A percentile compares a stretch with the other conserved stretches of the same genome.
Conservation (phyloP, 352 stramenopile species). For the Blastocystis sp. region DNA sequence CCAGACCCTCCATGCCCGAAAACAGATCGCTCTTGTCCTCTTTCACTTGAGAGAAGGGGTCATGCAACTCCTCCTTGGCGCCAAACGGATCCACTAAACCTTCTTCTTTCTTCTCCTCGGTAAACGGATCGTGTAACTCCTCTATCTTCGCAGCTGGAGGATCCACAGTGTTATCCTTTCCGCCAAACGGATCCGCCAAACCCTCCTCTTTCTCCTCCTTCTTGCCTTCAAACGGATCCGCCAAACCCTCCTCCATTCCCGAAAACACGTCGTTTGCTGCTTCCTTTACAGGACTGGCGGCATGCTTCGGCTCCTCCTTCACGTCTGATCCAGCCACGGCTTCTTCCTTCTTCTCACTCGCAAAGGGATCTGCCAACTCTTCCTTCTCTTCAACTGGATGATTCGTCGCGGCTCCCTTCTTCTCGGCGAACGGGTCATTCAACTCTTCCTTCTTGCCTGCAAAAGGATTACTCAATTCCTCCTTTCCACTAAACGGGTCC, state of each 20-base stretch:
- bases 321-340: background rate
- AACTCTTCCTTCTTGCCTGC: background rate
- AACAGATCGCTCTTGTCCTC: background rate
- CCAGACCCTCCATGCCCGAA: background rate
- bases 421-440: constrained; percentile 27
- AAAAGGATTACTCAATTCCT: background rate
- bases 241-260: background rate
- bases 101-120: background rate
- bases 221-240: background rate
- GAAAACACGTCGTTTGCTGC: too few relatives aligned
- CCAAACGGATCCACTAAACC: constrained; percentile 11
- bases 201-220: background rate
- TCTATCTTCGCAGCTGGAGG: too few relatives aligned
- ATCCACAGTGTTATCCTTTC: background rate
- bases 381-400: background rate
- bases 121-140: background rate
- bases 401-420: background rate
- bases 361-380: too few relatives aligned
- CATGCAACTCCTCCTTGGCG: constrained; percentile 20
- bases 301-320: background rate
- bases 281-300: background rate
- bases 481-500: background rate
- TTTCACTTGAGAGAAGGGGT: constrained; percentile 1
- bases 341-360: background rate
- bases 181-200: background rate